Base-by-base conservation (phyloP, 2,329 filamentous ascomycete genomes). In the Botrytis deweyae region DNA sequence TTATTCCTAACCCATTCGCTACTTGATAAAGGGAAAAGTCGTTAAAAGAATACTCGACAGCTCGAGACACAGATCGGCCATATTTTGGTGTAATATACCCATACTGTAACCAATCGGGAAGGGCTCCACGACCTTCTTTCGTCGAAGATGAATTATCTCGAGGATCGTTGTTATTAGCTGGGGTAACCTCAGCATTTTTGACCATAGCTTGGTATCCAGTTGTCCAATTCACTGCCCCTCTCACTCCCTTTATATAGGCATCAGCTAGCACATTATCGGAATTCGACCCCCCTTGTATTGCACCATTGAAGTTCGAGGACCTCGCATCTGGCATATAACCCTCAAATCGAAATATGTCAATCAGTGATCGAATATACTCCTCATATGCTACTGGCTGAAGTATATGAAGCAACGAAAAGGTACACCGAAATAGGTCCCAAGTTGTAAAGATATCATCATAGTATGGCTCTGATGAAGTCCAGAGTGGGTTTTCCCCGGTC, bases 181-280 rank as follows among this genome's bases (percentile, higher is more conserved):
- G 89, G 0, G 85, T 84, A 10, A 87, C 84, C 80, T 93, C 90
- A 18, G 91, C 91, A 76, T 93, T 87, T 61, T 88, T 90, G 22
- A 88, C 82, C 89, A 92, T 90, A 62, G 90, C 88, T 16, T 84
- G 82, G 75, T 88, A 90, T 12, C 85, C 89, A 66, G 87, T 86
- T 8, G 84, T 82, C 91, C 91, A 93, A 80, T 93, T 84, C 58
- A 93, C 83, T 6, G 83, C 83, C 12, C 88, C 89, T 29, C 76
- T 64, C 3, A 92, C 86, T 0, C 90, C 90, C 80, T 93, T 93
- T 42, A 92, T 86, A 75, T 88, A 93, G 0, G 91, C 91, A 78
- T 93, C 91, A 4, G 91, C 91, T 40, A 93, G 86, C 3, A 93
- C 87, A 72, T 91, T 93, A 80, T 93, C 91, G 3, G 88, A 87